Evolutionary conservation across 129 eudicot species (phyloP).

Genomic region (Kitagawia praeruptora): DNA sequence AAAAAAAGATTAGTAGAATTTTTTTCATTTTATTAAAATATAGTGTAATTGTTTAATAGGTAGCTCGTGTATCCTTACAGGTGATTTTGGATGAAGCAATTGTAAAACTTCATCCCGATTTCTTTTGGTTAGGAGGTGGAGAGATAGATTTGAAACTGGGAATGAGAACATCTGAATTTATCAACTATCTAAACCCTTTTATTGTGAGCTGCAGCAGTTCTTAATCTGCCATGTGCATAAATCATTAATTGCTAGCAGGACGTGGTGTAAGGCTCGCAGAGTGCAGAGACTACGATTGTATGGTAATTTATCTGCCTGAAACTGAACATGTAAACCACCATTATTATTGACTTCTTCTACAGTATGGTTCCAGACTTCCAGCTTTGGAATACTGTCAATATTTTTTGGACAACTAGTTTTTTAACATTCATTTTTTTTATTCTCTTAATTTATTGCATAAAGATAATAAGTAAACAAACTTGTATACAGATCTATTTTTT

Average conservation of each 20-base stretch:
- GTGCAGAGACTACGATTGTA: neutral
- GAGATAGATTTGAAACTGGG: conserved; percentile 62
- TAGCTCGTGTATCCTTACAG: conserved; percentile 26
- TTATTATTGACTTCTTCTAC: neutral
- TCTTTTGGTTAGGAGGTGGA: conserved; percentile 98
- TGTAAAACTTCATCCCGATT: conserved; percentile 68
- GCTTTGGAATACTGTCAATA: neutral
- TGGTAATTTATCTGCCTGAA: conserved; percentile 6
- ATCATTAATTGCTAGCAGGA: neutral
- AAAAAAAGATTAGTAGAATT: neutral
- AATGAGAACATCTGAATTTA: conserved; percentile 40
- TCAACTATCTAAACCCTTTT: conserved; percentile 39
- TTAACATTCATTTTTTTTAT: neutral
- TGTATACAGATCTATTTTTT: neutral
- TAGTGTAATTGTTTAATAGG: neutral
- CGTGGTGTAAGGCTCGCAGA: neutral
- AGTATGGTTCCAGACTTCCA: conserved; percentile 1
- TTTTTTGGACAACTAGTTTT: conserved; percentile 2
- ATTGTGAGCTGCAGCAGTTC: conserved; percentile 41
- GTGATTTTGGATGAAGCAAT: conserved; percentile 97
- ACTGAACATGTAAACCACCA: neutral
- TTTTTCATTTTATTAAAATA: neutral
- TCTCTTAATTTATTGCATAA: neutral
- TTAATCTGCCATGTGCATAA: conserved; percentile 6
- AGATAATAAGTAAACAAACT: neutral